A percentile compares a stretch with the other conserved stretches of the same genome.
Conservation (phyloP, 148 eudicot species). For the Vaccinium corymbosum region DNA sequence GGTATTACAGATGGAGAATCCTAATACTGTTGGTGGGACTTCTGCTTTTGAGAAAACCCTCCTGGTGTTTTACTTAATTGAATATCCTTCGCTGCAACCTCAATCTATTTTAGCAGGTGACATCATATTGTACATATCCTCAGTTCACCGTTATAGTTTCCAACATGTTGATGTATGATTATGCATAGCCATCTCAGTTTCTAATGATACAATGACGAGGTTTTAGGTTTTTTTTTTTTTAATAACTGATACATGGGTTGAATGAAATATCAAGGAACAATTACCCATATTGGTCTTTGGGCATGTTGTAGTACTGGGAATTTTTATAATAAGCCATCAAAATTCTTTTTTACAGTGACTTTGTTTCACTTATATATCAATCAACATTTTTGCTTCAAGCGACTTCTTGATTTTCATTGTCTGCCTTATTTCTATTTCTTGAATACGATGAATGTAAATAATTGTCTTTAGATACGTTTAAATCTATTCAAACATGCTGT, state of each 20-base stretch:
- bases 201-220: neutral
- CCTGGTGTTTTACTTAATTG: neutral
- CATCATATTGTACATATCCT: neutral
- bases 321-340: neutral
- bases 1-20: constrained; percentile 30
- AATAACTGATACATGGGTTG: neutral
- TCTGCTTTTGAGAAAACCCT: neutral
- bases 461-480: neutral
- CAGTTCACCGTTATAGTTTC: neutral
- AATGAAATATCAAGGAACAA: neutral
- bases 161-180: neutral
- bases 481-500: neutral
- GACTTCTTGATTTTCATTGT: neutral
- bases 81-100: constrained; percentile 8
- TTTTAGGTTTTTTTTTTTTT: neutral
- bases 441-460: neutral
- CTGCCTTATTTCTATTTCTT: neutral
- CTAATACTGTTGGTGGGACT: constrained; percentile 2
- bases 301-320: neutral
- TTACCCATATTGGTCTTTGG: neutral
- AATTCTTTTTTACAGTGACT: neutral
- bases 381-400: neutral
- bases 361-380: too few relatives aligned
- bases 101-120: neutral
- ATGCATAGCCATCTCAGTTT: neutral